These are phyloP conservation scores for Ogataea thermomethanolica DNA, from an alignment of 805 yeast species.

Conservation along the genomic window DNA sequence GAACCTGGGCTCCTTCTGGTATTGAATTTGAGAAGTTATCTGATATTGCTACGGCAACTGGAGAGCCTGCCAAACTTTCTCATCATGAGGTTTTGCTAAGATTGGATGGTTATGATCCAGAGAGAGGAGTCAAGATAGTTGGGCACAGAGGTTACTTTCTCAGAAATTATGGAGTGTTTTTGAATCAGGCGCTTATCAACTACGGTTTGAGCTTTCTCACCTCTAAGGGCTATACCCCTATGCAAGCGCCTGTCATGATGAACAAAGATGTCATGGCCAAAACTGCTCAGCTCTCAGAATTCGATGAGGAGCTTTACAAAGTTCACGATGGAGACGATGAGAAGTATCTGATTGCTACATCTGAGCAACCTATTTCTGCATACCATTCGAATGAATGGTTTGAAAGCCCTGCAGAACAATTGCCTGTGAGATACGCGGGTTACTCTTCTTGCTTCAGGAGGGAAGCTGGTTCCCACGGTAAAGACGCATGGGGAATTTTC, in stretches of 20 bases:
- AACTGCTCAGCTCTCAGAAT: slow-evolving; percentile 96
- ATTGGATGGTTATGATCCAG: slow-evolving; percentile 97
- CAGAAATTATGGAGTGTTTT: slow-evolving; percentile 92
- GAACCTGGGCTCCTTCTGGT: slow-evolving; percentile 83
- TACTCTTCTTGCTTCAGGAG: slow-evolving; percentile 98
- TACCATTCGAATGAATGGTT: slow-evolving; percentile 98
- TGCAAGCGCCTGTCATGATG: slow-evolving; percentile 99
- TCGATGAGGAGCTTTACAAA: slow-evolving; percentile 97
- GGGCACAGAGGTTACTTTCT: slow-evolving; percentile 99
- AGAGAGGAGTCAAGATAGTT: slow-evolving; percentile 94
- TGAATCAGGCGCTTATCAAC: slow-evolving; percentile 96
- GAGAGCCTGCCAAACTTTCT: slow-evolving; percentile 72
- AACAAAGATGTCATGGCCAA: slow-evolving; percentile 99
- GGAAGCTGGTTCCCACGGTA: slow-evolving; percentile 99
- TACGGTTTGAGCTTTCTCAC: slow-evolving; percentile 87
- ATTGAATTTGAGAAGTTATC: slow-evolving; percentile 47
- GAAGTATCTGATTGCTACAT: slow-evolving; percentile 95
- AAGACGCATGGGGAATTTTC: slow-evolving; percentile 99
- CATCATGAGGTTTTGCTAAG: slow-evolving; percentile 94
- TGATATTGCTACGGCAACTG: slow-evolving; percentile 71
- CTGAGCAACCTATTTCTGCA: slow-evolving; percentile 98
- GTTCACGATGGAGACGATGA: slow-evolving; percentile 97
- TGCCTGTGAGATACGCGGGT: slow-evolving; percentile 96
- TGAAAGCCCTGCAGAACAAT: slow-evolving; percentile 93
- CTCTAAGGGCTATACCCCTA: slow-evolving; percentile 70